Base-by-base conservation (phyloP, 2,329 filamentous ascomycete genomes). In the Elsinoe batatas region DNA sequence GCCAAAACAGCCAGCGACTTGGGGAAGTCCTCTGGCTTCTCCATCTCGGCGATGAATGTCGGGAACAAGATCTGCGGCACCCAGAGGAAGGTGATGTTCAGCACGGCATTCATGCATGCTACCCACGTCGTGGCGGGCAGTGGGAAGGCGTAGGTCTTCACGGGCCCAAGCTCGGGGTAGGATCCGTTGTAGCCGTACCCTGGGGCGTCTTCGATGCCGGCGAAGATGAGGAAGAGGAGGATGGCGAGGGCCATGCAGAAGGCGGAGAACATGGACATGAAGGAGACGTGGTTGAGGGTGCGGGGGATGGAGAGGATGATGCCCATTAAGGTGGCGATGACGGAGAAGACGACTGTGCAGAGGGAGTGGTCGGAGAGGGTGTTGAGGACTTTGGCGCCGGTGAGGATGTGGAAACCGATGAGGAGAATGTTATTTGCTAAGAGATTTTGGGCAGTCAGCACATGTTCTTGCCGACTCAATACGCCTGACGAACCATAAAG, bases 31-130 rank as follows among this genome's bases (percentile, higher is more conserved):
- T 77, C 70, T 1, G 75, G 75, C 11, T 63, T 64, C 57, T 76
- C 71, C 74, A 76, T 76, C 59, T 78, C 75, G 32, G 74, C 61
- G 64, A 78, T 77, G 64, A 78, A 78, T 12, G 72, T 74, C 1
- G 75, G 75, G 63, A 78, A 77, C 22, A 77, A 69, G 56, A 77
- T 77, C 58, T 78, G 75, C 1, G 75, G 74, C 1, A 76, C 73
- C 74, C 74, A 77, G 44, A 76, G 66, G 62, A 76, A 77, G 13
- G 73, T 75, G 58, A 75, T 74, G 59, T 75, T 77, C 11, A 77
- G 61, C 1, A 76, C 74, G 12, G 75, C 75, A 54, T 77, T 77
- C 71, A 77, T 72, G 61, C 71, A 74, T 0, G 63, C 67, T 6
- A 78, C 71, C 66, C 69, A 78, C 1, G 69, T 74, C 1, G 74